Percentiles rank a stretch among this genome's conserved stretches.
These are phyloP conservation scores for Jaapia argillacea DNA, from an alignment of 768 basidiomycete species.

Conservation along the genomic window DNA sequence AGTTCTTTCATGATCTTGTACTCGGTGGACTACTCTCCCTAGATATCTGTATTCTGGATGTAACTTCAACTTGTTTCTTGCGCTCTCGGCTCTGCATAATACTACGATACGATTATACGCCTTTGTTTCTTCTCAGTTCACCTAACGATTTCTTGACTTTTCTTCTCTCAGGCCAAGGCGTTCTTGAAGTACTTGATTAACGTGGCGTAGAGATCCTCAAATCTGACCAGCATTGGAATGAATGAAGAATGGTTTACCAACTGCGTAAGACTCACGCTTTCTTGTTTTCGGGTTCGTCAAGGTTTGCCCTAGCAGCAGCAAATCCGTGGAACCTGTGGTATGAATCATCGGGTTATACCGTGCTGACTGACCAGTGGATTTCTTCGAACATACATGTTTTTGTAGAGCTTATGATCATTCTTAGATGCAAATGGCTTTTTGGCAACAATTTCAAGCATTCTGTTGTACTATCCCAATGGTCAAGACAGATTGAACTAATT, in stretches of 20 bases:
- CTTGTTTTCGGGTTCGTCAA: constrained; percentile 45
- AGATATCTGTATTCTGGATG: too few species aligned
- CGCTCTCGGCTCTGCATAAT: too few species aligned
- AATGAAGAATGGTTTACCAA: neutral
- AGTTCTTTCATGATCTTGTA: too few species aligned
- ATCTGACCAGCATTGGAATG: constrained; percentile 16
- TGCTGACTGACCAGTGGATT: neutral
- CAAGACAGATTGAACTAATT: neutral
- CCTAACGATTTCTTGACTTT: too few species aligned
- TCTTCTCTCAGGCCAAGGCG: constrained; percentile 8
- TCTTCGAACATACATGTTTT: constrained; percentile 32
- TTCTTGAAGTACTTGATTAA: constrained; percentile 38
- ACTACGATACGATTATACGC: too few species aligned
- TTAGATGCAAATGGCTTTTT: constrained; percentile 40
- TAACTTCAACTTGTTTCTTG: too few species aligned
- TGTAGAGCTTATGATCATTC: constrained; percentile 40
- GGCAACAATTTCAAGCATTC: constrained; percentile 35
- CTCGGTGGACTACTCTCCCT: too few species aligned
- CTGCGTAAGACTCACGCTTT: constrained; percentile 31
- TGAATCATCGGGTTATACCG: constrained; percentile 3
- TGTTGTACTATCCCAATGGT: constrained; percentile 28
- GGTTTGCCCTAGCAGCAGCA: constrained; percentile 51
- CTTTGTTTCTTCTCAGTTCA: too few species aligned
- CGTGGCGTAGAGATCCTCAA: constrained; percentile 46
- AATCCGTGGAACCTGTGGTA: constrained; percentile 50